Base-by-base conservation (phyloP, 495 filamentous ascomycete genomes). In the Neurospora discreta region DNA sequence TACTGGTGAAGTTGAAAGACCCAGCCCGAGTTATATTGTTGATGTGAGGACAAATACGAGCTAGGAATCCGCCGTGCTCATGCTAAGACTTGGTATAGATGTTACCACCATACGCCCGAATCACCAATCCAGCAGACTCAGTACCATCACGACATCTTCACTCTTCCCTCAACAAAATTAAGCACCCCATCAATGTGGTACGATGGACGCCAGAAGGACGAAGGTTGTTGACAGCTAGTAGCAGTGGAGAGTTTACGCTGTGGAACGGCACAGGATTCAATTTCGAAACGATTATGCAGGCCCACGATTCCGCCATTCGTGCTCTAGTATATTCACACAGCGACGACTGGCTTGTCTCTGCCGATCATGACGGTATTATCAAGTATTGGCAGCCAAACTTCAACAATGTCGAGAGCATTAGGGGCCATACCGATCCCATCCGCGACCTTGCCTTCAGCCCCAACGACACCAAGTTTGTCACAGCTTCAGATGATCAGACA, bases 301-400 rank as follows among this genome's bases (percentile, higher is more conserved):
- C 95, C 43, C 95, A 99, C 80, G 96, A 99, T 81, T 89, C 90
- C 46, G 94, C 94, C 69, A 95, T 99, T 73, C 91, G 95, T 70
- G 92, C 92, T 26, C 84, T 95, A 68, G 87, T 86, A 67, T 99
- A 97, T 84, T 95, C 95, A 8, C 94, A 98, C 82, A 95, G 90
- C 75, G 92, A 96, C 77, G 95, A 98, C 79, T 98, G 94, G 94
- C 87, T 99, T 3, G 87, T 99, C 26, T 99, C 95, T 15, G 94
- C 94, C 46, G 95, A 97, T 80, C 94, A 98, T 77, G 92, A 94
- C 76, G 95, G 95, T 43, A 86, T 95, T 74, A 90, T 99, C 80
- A 99, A 98, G 81, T 98, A 98, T 82, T 99, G 95, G 95, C 93
- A 97, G 77, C 93, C 95, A 3, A 99, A 98, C 80, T 98, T 99